Evolutionary conservation across 768 basidiomycete species (phyloP).

Genomic region (Podaxis carcinomalis): DNA sequence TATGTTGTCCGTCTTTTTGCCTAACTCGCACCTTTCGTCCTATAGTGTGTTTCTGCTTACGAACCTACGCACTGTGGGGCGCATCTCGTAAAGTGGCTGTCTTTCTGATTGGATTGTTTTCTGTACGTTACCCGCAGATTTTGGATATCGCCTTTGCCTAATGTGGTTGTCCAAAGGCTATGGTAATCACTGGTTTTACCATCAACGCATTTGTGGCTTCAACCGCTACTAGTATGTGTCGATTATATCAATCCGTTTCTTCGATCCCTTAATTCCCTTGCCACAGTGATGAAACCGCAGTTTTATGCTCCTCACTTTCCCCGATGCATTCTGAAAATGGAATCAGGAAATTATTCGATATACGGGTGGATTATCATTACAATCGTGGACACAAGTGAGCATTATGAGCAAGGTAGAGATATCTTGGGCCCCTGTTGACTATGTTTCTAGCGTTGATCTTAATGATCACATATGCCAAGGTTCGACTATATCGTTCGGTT

Average conservation of each 20-base stretch:
- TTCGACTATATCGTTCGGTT: not conserved
- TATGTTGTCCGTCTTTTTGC: not conserved
- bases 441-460: not conserved
- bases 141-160: not conserved
- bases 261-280: too few species aligned
- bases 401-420: not conserved
- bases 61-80: slow-evolving; percentile 1
- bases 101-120: not conserved
- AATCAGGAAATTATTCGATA: not conserved
- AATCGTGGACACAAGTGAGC: not conserved
- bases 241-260: too few species aligned
- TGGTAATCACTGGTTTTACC: not conserved
- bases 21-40: not conserved
- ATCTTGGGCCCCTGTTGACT: not conserved
- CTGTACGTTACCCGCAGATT: not conserved
- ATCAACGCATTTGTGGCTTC: not conserved
- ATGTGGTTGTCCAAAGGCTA: not conserved
- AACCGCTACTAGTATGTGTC: not conserved
- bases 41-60: not conserved
- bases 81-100: not conserved
- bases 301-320: not conserved
- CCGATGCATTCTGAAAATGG: not conserved
- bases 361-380: not conserved
- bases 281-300: not conserved
- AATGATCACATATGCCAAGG: slow-evolving; percentile 3